Evolutionary conservation across 108 stramenopile species (phyloP), one percentile per base, ranked within the genome.

Genomic region (Epithemia pelagica): DNA sequence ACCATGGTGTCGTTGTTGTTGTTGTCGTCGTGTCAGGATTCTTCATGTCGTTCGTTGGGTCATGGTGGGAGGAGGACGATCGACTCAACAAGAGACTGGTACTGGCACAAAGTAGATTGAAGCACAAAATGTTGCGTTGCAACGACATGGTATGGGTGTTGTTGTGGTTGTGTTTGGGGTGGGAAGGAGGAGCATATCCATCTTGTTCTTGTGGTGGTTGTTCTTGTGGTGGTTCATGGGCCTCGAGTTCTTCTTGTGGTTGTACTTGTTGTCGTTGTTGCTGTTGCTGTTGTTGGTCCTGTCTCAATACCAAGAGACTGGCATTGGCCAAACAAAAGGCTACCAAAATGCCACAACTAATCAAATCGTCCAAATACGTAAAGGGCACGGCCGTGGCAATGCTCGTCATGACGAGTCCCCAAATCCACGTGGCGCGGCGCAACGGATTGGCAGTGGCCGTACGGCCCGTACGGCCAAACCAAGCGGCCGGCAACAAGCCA

Each of bases 321-420:
- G 80, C 69, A 58, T 91, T 81, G 23, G 90, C 88, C 66, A 91
- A 73, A 54, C 72, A 79, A 61, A 91, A 88, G 10, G 87, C 84
- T 0, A 88, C 28, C 54, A 91, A 62, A 24, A 88, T 84, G 2
- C 92, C 96, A 24, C 89, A 87, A n/a, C 79, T 84, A 32, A 96
- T 92, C 52, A 90, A 74, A 67, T 92, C 92, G 68, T 95, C 79
- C 56, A 96, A 71, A 25, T 71, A 65, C 0, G 67, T 51, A 68
- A 96, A 96, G 0, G 94, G 96, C 19, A 96, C 75, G 68, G 87
- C 86, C 22, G 86, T 72, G 1, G 96, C 91, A 54, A 94, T 70
- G 0, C 91, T 21, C 25, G 78, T 81, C 88, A 91, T 90, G 55
- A 80, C 51, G 21, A 70, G 74, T 5, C 96, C 94, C 25, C 87